Percentiles rank a stretch among this genome's conserved stretches.
phyloP scores from a whole-genome alignment of 2,329 filamentous ascomycete species.

The Onygenales sp. region DNA sequence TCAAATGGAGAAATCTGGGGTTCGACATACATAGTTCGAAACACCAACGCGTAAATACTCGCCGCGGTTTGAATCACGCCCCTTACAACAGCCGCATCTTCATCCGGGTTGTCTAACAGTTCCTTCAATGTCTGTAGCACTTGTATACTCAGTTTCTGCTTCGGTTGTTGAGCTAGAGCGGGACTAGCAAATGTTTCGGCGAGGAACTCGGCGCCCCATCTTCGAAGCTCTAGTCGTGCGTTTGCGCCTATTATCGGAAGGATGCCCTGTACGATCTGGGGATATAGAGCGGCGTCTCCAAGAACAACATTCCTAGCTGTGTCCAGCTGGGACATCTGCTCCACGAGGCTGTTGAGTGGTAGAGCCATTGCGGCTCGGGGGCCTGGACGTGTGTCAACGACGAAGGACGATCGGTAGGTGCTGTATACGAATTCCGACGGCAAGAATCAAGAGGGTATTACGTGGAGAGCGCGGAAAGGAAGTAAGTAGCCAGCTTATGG shows the following conservation, averaged over 20 bases:
- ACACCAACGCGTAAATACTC: constrained; percentile 84
- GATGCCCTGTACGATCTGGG: constrained; percentile 82
- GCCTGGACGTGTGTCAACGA: neutral
- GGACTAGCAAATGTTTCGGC: constrained; percentile 94
- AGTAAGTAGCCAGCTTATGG: too few species aligned
- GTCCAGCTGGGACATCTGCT: constrained; percentile 80
- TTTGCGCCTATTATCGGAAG: constrained; percentile 77
- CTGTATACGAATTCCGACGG: neutral
- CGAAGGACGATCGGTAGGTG: neutral
- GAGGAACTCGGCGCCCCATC: constrained; percentile 95
- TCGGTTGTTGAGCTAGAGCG: constrained; percentile 64
- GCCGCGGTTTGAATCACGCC: constrained; percentile 80
- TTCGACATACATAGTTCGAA: constrained; percentile 82
- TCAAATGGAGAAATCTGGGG: neutral
- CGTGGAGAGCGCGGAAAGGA: too few species aligned
- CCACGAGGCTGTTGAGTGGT: constrained; percentile 48
- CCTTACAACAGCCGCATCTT: constrained; percentile 73
- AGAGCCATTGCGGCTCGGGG: constrained; percentile 5
- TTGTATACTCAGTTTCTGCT: constrained; percentile 66
- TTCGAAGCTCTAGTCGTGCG: constrained; percentile 67
- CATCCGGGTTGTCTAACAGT: constrained; percentile 59
- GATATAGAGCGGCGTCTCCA: constrained; percentile 77
- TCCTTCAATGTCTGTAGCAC: constrained; percentile 69
- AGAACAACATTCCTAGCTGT: constrained; percentile 84
- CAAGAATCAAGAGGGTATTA: too few species aligned